A percentile compares a stretch with the other conserved stretches of the same genome.
phyloP scores from a whole-genome alignment of 176 grass and related monocot species.

The Bolboschoenus planiculmis region DNA sequence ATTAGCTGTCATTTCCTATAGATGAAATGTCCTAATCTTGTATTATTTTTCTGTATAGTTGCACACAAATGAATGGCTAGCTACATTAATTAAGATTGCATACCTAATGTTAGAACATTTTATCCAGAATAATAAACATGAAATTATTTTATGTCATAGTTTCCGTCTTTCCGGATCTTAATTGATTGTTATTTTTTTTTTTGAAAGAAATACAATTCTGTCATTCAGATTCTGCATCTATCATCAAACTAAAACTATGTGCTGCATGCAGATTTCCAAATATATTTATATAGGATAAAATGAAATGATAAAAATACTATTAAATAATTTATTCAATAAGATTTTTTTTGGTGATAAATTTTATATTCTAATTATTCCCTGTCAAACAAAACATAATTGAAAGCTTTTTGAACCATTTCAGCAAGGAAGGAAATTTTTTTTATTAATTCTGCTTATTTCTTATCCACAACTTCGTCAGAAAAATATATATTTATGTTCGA shows the following conservation, averaged over 20 bases:
- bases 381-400: no score
- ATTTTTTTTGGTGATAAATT: no score
- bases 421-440: neutral
- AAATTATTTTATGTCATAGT: neutral
- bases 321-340: no score
- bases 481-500: neutral
- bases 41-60: neutral
- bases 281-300: no score
- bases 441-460: neutral
- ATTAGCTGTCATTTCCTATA: neutral
- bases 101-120: neutral
- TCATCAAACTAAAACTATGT: neutral
- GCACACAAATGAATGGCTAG: neutral
- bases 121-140: neutral
- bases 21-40: constrained; percentile 3
- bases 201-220: neutral
- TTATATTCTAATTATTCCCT: no score
- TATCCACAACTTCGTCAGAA: neutral
- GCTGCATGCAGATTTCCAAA: no score
- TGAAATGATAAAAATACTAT: no score
- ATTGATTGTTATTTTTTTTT: neutral
- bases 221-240: neutral
- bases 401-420: neutral
- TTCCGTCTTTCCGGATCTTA: neutral
- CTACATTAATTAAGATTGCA: neutral